Percentiles rank a stretch among this genome's conserved stretches.
Conservation (phyloP, 148 eudicot species). For the Gaultheria prostrata region DNA sequence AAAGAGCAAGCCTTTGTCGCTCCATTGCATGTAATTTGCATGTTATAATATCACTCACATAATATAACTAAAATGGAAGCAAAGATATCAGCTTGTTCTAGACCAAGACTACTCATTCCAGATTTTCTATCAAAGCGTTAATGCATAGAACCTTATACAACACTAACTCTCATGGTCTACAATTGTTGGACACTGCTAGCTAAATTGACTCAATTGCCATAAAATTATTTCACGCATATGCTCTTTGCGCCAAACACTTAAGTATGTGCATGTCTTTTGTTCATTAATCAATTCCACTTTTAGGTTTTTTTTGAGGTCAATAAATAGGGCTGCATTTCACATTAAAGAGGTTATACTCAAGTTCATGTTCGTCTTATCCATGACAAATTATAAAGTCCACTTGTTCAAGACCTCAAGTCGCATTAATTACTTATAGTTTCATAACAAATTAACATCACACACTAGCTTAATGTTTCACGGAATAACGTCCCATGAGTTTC, state of each 20-base stretch:
- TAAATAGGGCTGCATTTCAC: neutral
- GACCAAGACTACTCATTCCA: neutral
- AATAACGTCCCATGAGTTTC: too few relatives aligned
- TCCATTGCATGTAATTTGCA: too few relatives aligned
- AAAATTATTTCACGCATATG: neutral
- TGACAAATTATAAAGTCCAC: neutral
- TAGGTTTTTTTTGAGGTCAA: neutral
- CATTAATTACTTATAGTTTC: neutral
- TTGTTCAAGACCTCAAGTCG: conserved; percentile 1
- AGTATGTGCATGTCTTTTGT: neutral
- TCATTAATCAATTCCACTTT: neutral
- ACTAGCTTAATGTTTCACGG: too few relatives aligned
- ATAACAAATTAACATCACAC: neutral
- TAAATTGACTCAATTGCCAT: neutral
- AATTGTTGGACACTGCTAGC: neutral
- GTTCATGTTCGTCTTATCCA: neutral
- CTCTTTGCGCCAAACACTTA: neutral
- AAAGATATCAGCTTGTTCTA: neutral
- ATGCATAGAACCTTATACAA: neutral
- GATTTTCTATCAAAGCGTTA: neutral
- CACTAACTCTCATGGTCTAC: neutral
- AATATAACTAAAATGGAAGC: neutral
- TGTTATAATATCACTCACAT: too few relatives aligned
- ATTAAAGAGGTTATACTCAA: neutral
- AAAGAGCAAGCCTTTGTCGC: too few relatives aligned